Evolutionary conservation across 78 protist genomes (phyloP), one percentile per base, ranked within the genome.

Genomic region (Dictyostelium brefeldianum): DNA sequence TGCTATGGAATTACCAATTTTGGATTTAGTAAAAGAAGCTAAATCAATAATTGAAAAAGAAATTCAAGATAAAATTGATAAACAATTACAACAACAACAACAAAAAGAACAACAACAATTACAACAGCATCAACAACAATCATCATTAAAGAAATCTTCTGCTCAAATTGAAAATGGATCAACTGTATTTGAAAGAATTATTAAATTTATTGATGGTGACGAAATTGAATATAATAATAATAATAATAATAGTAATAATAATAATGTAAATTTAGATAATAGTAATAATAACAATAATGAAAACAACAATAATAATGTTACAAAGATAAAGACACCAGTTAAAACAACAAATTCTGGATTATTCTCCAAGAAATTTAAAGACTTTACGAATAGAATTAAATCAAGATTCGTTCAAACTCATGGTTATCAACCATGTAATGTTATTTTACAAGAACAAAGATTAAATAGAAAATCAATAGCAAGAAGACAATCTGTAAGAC

Each of bases 361-460:
- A 46, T 56, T 85, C 22, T 51, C 92, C 9, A 85, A 85, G 22
- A 85, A 65, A 48, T 14, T 85, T 25, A 53, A 75, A 48, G 92
- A 85, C 12, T 18, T 85, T 64, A 73, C 92, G 41, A 71, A 53
- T 78, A 25, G 62, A 41, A 31, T 85, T 10, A 85, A 75, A 78
- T 43, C 36, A 22, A 71, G 80, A 62, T 75, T 85, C 18, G 46
- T 22, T 0, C 31, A 54, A 6, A 59, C 20, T 25, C 65, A 71
- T 43, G 77, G 83, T 1, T 85, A 85, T 59, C 92, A 85, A 85
- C 92, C 92, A 62, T 85, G 92, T 75, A 78, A 78, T 75, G 92
- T 85, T 20, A 85, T 85, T 74, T 51, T 48, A 22, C 83, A 85
- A 48, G 57, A 53, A 47, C n/a, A 27, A 41, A 15, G 29, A 73